These are phyloP conservation scores for Angomonas ambiguus DNA, from an alignment of 208 protist genomes.

Conservation along the genomic window DNA sequence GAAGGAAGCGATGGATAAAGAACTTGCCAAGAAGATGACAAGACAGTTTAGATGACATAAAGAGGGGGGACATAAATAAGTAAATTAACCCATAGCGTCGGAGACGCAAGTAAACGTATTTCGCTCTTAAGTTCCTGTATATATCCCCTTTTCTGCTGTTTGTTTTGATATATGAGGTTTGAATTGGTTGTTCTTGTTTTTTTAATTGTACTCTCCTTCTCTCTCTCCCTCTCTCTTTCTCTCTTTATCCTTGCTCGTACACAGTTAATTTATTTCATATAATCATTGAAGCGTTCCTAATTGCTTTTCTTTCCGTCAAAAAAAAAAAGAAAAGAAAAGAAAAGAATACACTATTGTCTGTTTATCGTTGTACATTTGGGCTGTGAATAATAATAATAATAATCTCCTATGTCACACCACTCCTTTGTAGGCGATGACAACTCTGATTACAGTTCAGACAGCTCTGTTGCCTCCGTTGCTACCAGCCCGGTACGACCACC, in stretches of 20 bases:
- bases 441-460: slow-evolving; percentile 32
- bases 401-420: background rate
- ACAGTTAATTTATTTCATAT: background rate
- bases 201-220: no score
- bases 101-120: background rate
- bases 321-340: background rate
- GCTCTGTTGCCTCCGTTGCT: slow-evolving; percentile 12
- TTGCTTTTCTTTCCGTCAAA: background rate
- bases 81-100: background rate
- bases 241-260: background rate
- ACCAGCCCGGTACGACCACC: background rate
- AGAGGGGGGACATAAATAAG: background rate
- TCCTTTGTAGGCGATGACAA: slow-evolving; percentile 8
- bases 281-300: background rate
- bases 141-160: background rate
- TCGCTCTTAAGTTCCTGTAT: background rate
- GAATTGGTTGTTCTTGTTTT: no score
- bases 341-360: background rate
- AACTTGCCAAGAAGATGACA: background rate
- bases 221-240: no score
- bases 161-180: no score
- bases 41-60: background rate
- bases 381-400: background rate
- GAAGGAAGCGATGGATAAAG: background rate
- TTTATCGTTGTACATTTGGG: background rate